Conservation (phyloP, 164 flowering plant genomes). For the Dillenia suffruticosa region DNA sequence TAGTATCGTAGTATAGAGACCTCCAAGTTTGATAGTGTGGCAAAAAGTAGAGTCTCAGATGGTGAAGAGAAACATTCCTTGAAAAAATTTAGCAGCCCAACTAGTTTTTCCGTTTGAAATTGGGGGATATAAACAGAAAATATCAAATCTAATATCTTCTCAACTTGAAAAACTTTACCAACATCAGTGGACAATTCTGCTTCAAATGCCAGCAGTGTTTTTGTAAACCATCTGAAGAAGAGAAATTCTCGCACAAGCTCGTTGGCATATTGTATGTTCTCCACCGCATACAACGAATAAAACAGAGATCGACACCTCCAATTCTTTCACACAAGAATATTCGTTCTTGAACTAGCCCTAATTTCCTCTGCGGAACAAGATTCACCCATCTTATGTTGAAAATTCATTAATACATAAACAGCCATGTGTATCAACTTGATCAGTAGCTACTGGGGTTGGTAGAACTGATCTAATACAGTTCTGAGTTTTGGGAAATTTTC, state of each 20-base stretch:
- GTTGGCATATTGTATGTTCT: constrained; percentile 81
- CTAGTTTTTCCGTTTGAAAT: constrained; percentile 59
- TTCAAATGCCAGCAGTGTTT: constrained; percentile 67
- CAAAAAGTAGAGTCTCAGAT: constrained; percentile 34
- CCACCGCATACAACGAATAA: constrained; percentile 37
- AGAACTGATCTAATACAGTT: no score
- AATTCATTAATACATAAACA: no score
- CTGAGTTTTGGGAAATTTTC: no score
- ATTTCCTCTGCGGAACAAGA: no score
- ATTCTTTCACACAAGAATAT: not conserved
- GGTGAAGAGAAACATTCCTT: constrained; percentile 62
- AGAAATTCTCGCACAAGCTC: constrained; percentile 90
- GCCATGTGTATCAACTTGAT: no score
- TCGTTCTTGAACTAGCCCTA: no score
- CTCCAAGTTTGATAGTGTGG: constrained; percentile 64
- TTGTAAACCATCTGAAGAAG: constrained; percentile 82
- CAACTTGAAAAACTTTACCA: constrained; percentile 85
- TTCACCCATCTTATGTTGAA: no score
- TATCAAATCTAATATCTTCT: constrained; percentile 68
- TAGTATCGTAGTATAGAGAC: constrained; percentile 67
- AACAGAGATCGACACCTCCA: not conserved
- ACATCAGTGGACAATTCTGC: constrained; percentile 71
- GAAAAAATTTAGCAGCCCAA: constrained; percentile 59
- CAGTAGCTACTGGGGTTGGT: no score
- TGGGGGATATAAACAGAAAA: constrained; percentile 71